Evolutionary conservation across 371 early-diverging fungal genomes (phyloP), one percentile per base, ranked within the genome.

Genomic region (Smittium culicis): DNA sequence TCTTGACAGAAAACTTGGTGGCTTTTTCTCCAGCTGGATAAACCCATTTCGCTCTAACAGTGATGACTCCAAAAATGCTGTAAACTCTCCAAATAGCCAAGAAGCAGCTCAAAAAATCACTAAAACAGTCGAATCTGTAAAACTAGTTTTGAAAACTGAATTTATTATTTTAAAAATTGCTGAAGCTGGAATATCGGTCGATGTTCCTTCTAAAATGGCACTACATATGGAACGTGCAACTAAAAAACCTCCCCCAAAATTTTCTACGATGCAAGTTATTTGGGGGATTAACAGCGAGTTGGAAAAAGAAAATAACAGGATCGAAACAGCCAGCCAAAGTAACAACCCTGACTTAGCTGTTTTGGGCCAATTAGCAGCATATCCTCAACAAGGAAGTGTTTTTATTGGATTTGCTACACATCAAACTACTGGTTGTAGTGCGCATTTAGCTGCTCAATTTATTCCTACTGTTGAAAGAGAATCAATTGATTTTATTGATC

Each of bases 381-480:
- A 80, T 56, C 87, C 85, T 31, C 79, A 88, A 24, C 93, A 92
- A 71, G 94, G 94, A 0, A 76, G 86, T 34, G 82, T 93, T 17
- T 92, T 90, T 70, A 94, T 94, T 68, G 94, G 91, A 0, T 92
- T 94, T 69, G 88, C 89, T 0, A 93, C 92, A 3, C 89, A 91
- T 71, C 92, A 94, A 71, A 93, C 94, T 0, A 93, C 93, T 0
- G 94, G 94, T 2, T 90, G 86, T 70, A 81, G 84, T 64, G 83
- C 85, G 34, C 90, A 90, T 68, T 78, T 93, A 68, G 91, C 91
- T 0, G 90, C 86, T 8, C 86, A 89, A 11, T 82, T 94, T 64
- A 93, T 94, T 68, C 94, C 94, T 1, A 92, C 92, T 25, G 91
- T 84, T 0, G 94, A 94, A 71, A 85, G 94, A 69, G 94, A 94